A percentile compares a stretch with the other conserved stretches of the same genome.
Evolutionary conservation across 2,329 filamentous ascomycete genomes (phyloP).

Genomic region (Nigrospora sphaerica): DNA sequence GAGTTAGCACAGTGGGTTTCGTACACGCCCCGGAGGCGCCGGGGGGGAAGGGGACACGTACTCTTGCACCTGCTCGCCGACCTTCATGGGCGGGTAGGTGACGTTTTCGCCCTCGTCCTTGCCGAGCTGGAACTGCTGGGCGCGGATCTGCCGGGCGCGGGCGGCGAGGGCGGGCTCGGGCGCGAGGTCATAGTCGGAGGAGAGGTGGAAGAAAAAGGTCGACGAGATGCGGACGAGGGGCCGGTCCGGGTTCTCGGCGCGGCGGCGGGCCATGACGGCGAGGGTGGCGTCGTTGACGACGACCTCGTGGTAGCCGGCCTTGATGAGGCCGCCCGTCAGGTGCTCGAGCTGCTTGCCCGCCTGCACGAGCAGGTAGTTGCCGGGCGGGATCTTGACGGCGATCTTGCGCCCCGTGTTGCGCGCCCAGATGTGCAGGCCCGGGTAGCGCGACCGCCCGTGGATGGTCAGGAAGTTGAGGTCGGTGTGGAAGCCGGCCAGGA

Average conservation of each 20-base stretch:
- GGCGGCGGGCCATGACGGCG: conserved; percentile 36
- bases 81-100: conserved; percentile 46
- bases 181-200: conserved; percentile 46
- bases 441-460: conserved; percentile 55
- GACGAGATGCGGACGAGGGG: conserved; percentile 52
- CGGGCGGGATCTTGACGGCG: conserved; percentile 49
- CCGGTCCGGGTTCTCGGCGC: conserved; percentile 32
- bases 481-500: conserved; percentile 57
- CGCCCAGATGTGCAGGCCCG: conserved; percentile 56
- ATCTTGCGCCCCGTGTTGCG: conserved; percentile 55
- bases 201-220: conserved; percentile 55
- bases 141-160: conserved; percentile 35
- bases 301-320: conserved; percentile 56
- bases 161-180: conserved; percentile 42
- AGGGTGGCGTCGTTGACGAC: conserved; percentile 48
- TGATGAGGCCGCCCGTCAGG: conserved; percentile 52
- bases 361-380: conserved; percentile 53
- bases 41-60: conserved; percentile 22
- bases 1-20: not conserved
- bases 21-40: not conserved
- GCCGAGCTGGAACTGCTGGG: conserved; percentile 39
- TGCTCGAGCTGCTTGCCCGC: conserved; percentile 58
- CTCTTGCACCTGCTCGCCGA: conserved; percentile 52
- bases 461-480: conserved; percentile 61
- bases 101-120: conserved; percentile 45